phyloP scores from a whole-genome alignment of 495 filamentous ascomycete genomes.

The Tuber microsphaerosporum region DNA sequence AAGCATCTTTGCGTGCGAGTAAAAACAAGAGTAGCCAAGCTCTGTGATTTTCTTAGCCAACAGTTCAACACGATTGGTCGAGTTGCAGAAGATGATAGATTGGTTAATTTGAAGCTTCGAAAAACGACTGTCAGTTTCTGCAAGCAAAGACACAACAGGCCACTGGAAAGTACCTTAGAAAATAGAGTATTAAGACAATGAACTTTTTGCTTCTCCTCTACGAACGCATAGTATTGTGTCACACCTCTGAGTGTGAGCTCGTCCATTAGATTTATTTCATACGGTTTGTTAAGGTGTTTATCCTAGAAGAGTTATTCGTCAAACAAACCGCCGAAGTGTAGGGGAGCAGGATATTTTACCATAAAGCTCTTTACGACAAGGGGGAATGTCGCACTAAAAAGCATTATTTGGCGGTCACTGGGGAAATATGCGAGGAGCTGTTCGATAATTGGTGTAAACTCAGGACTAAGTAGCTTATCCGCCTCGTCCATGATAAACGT shows the following conservation, averaged over 20 bases:
- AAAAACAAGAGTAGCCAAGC: constrained; percentile 98
- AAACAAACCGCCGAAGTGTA: not conserved
- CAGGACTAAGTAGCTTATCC: constrained; percentile 89
- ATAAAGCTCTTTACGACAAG: constrained; percentile 94
- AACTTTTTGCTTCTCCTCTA: constrained; percentile 98
- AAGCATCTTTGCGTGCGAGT: constrained; percentile 98
- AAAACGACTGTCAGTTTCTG: constrained; percentile 11
- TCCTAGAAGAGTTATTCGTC: constrained; percentile 48
- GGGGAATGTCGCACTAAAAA: constrained; percentile 96
- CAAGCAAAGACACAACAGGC: not conserved
- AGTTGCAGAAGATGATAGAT: constrained; percentile 99
- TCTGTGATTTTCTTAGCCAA: constrained; percentile 99
- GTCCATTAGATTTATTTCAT: constrained; percentile 99
- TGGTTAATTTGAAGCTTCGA: constrained; percentile 90
- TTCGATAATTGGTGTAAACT: constrained; percentile 96
- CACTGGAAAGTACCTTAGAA: constrained; percentile 55
- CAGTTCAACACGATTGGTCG: constrained; percentile 93
- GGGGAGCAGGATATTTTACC: constrained; percentile 42
- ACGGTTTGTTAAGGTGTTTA: constrained; percentile 90
- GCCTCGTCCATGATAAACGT: constrained; percentile 99
- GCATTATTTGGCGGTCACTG: constrained; percentile 95
- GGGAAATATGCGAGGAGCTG: constrained; percentile 88
- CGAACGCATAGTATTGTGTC: constrained; percentile 98
- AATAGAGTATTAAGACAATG: constrained; percentile 98
- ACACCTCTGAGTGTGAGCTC: constrained; percentile 96